Percentiles rank a stretch among this genome's conserved stretches.
These are phyloP conservation scores for Rhododendron molle DNA, from an alignment of 148 eudicot species.

Conservation along the genomic window DNA sequence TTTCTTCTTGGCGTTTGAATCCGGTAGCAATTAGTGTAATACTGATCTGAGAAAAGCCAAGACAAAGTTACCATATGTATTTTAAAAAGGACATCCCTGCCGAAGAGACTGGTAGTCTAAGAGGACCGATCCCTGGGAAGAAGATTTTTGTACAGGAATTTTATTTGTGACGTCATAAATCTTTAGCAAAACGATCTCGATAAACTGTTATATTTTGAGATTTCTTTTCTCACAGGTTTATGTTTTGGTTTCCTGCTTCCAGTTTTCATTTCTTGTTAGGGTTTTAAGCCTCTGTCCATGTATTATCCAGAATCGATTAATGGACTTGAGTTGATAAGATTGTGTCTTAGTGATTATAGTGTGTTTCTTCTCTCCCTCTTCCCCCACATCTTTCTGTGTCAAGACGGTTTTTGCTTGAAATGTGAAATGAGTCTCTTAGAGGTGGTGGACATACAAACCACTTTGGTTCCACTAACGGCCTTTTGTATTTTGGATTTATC, in stretches of 20 bases:
- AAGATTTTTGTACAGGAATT: neutral
- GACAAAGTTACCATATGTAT: neutral
- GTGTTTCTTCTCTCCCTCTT: neutral
- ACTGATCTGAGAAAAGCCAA: slow-evolving; percentile 17
- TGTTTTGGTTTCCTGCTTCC: neutral
- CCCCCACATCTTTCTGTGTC: neutral
- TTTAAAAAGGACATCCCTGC: neutral
- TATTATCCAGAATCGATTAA: neutral
- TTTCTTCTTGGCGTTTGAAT: slow-evolving; percentile 29
- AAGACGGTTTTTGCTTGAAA: neutral
- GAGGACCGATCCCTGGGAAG: neutral
- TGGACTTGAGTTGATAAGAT: neutral
- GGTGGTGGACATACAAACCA: neutral
- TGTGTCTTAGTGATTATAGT: neutral
- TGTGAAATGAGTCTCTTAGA: neutral
- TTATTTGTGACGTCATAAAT: neutral
- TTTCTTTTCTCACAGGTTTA: neutral
- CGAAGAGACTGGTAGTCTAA: neutral
- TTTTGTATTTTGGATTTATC: neutral
- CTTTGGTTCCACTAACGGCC: neutral
- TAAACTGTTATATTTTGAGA: neutral
- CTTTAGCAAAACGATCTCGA: neutral
- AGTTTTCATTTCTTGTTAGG: neutral
- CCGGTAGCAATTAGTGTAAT: slow-evolving; percentile 29
- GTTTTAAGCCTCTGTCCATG: neutral